Base-by-base conservation (phyloP, 768 basidiomycete species). In the Psilocybe azurescens region DNA sequence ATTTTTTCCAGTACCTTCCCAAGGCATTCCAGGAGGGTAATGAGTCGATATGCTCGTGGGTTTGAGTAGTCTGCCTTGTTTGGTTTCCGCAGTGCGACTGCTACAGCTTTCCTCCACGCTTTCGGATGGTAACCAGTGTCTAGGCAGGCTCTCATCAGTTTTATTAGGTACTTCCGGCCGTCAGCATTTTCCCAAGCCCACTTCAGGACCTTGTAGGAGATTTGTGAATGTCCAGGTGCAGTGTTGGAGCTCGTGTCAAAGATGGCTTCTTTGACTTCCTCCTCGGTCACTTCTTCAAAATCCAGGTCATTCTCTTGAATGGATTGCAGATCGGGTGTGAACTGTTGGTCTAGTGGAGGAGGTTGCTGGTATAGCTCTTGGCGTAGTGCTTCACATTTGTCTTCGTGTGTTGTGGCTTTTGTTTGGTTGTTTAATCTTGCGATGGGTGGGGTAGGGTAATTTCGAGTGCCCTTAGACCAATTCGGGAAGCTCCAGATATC, bases 31-130 rank as follows among this genome's bases (percentile, higher is more conserved):
- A n/a, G n/a, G n/a, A n/a, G n/a, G n/a, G n/a, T n/a, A n/a, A n/a
- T n/a, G n/a, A 38, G 77, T 74, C 72, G 53, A 65, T 78, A 80
- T 1, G 78, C 72, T 7, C 70, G 51, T n/a, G 75, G 74, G 52
- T 73, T 67, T 0, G 74, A 70, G 66, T 79, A 78, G 66, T 79
- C 72, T 0, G 73, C 69, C 56, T 80, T 80, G 30, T 69, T 65
- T 0, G 74, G 74, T 69, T 80, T 80, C 5, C 64, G 56, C 0
- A 79, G 65, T 1, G 73, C 73, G 0, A 77, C 71, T 1, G 73
- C 73, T 1, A 74, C 68, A 3, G 75, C 69, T n/a, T 64, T 64
- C 3, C 65, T 18, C 20, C 20, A 20, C 20, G 20, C 20, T 20
- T 1, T 20, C 1, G 20, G 20, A 1, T 20, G 20, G 20, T 20